Conservation (phyloP, 257 asterid species). For the Henckelia pumila region DNA sequence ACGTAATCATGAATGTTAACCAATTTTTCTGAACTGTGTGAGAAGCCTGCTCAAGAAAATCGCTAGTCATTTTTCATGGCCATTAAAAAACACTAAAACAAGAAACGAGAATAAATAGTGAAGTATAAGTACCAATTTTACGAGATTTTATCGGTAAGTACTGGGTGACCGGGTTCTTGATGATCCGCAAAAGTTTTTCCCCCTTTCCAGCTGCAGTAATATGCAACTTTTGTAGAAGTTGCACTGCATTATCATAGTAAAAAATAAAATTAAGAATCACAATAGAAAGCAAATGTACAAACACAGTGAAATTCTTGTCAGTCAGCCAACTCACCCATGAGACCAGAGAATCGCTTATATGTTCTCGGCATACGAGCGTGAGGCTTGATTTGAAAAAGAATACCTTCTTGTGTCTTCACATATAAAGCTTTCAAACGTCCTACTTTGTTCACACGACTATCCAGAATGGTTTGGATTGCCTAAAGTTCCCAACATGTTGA, state of each 20-base stretch:
- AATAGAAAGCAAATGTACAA: neutral
- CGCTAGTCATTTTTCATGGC: slow-evolving; percentile 3
- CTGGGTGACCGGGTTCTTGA: slow-evolving; percentile 78
- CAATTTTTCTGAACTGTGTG: slow-evolving; percentile 85
- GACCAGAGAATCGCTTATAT: slow-evolving; percentile 75
- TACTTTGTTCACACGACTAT: slow-evolving; percentile 77
- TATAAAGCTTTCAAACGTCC: slow-evolving; percentile 80
- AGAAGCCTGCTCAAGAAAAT: slow-evolving; percentile 57
- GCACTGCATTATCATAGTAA: slow-evolving; percentile 51
- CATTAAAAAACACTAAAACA: slow-evolving; percentile 6
- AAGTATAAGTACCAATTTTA: slow-evolving; percentile 56
- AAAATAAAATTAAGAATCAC: slow-evolving; percentile 4
- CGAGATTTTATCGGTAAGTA: slow-evolving; percentile 71
- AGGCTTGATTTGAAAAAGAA: slow-evolving; percentile 76
- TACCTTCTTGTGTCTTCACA: slow-evolving; percentile 78
- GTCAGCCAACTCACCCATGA: slow-evolving; percentile 66
- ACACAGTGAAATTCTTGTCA: neutral
- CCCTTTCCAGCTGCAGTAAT: slow-evolving; percentile 69
- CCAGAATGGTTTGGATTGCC: slow-evolving; percentile 83
- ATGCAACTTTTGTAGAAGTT: slow-evolving; percentile 69
- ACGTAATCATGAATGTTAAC: slow-evolving; percentile 70
- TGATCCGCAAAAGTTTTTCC: slow-evolving; percentile 68
- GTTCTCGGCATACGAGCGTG: slow-evolving; percentile 93
- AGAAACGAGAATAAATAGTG: slow-evolving; percentile 1
- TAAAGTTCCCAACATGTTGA: slow-evolving; percentile 24